Percentiles rank a stretch among this genome's conserved stretches.
phyloP scores from a whole-genome alignment of 805 yeast species.

The Candida jianshihensis region DNA sequence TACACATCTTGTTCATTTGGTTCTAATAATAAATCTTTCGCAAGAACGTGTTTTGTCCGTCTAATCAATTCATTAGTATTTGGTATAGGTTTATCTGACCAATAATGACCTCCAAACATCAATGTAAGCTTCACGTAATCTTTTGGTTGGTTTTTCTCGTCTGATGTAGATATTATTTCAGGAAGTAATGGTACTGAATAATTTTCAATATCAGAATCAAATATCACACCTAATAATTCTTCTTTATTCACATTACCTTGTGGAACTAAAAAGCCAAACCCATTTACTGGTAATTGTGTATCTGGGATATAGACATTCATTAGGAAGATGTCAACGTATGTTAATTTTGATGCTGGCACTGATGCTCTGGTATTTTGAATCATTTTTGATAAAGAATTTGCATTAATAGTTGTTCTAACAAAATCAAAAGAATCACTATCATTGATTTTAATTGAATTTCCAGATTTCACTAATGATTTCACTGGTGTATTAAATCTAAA shows the following conservation, averaged over 20 bases:
- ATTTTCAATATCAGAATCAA: slow-evolving; percentile 79
- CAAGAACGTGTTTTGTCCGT: slow-evolving; percentile 32
- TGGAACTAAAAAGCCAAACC: slow-evolving; percentile 91
- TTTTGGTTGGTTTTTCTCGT: slow-evolving; percentile 1
- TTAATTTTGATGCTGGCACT: slow-evolving; percentile 16
- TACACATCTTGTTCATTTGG: slow-evolving; percentile 19
- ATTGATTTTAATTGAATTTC: slow-evolving; percentile 3
- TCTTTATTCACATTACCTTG: slow-evolving; percentile 37
- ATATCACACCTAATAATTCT: slow-evolving; percentile 75
- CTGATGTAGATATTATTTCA: slow-evolving; percentile 11
- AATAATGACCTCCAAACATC: slow-evolving; percentile 83
- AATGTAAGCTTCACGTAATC: slow-evolving; percentile 69
- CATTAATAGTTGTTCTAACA: slow-evolving; percentile 52
- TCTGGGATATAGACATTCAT: slow-evolving; percentile 60
- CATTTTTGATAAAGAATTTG: slow-evolving; percentile 32
- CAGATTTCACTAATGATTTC: slow-evolving; percentile 3
- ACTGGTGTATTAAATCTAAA: slow-evolving; percentile 26
- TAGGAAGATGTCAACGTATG: slow-evolving; percentile 42
- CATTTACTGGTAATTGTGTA: slow-evolving; percentile 40
- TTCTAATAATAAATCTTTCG: slow-evolving; percentile 29
- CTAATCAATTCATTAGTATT: slow-evolving; percentile 18
- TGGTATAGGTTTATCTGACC: slow-evolving; percentile 25
- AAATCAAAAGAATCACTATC: slow-evolving; percentile 35
- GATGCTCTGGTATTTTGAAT: slow-evolving; percentile 15
- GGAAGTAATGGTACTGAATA: slow-evolving; percentile 31